Evolutionary conservation across 78 protist genomes (phyloP), one percentile per base, ranked within the genome.

Genomic region (Polysphondylium violaceum): DNA sequence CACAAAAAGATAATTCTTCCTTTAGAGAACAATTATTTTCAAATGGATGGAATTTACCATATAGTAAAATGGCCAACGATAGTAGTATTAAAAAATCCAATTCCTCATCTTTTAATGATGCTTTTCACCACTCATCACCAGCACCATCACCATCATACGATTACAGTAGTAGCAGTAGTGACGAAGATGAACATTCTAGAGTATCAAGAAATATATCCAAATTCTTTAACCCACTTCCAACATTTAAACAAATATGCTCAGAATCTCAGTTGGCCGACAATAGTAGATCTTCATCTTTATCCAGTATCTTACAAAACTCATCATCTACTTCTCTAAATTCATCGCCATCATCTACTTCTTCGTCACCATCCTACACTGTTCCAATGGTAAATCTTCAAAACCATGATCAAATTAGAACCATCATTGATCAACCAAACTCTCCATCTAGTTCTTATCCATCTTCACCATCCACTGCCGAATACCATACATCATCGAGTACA

Each of bases 391-490:
- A 44, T 9, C 73, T 65, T 65, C 73, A 65, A 65, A 38, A 38
- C 2, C 23, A 47, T 14, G 11, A 47, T 47, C 7, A 47, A 14
- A 61, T 61, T 16, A 61, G 40, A 69, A 31, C 56, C 23, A 16
- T 40, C 23, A 38, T 38, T 43, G 76, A 69, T 14, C 77, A 72
- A 72, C 56, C 77, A 29, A 38, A 72, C 19, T 72, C 77, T 35
- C 61, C 77, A 43, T 14, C 44, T 17, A 21, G 44, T 2, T n/a
- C 64, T 9, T 58, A 59, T 7, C 68, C 58, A 12, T 55, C 68
- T 2, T 59, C 71, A 29, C 67, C 83, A 55, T 29, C 44, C 31
- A 41, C n/a, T 16, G 51, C 40, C 40, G 51, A 8, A 11, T 14
- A 56, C 16, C 7, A 56, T 56, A 4, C 16, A 56, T 25, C 16